Percentiles rank a stretch among this genome's conserved stretches.
phyloP scores from a whole-genome alignment of 176 grass and related monocot species.

The Coix lacrymajobi region DNA sequence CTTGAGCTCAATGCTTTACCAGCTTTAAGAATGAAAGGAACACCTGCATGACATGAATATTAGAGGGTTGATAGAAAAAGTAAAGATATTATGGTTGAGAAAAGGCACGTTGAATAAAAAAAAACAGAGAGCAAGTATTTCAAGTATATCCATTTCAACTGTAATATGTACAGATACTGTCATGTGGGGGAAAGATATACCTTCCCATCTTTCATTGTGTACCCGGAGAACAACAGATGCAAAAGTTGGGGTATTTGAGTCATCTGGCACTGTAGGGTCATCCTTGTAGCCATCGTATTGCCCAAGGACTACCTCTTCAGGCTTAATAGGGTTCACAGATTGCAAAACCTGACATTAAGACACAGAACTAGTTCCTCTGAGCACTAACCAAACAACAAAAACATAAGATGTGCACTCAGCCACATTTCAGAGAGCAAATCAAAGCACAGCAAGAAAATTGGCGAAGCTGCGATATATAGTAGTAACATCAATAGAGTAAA shows the following conservation, averaged over 20 bases:
- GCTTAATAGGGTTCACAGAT: constrained; percentile 81
- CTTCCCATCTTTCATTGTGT: constrained; percentile 99
- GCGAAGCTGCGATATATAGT: background rate
- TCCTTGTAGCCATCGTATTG: constrained; percentile 97
- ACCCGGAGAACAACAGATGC: constrained; percentile 84
- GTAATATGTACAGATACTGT: background rate
- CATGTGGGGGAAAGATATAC: constrained; percentile 34
- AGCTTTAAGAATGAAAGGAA: constrained; percentile 98
- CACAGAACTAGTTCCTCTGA: background rate
- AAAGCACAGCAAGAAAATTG: constrained; percentile 17
- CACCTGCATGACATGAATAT: constrained; percentile 58
- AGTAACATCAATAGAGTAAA: constrained; percentile 1
- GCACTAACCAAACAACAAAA: constrained; percentile 10
- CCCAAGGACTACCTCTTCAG: constrained; percentile 92
- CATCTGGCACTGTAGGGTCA: constrained; percentile 92
- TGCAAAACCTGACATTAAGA: constrained; percentile 74
- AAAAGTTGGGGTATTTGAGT: constrained; percentile 97
- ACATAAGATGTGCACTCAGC: background rate
- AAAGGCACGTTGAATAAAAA: background rate
- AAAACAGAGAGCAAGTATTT: background rate
- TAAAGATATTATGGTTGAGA: constrained; percentile 10
- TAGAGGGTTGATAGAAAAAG: constrained; percentile 1
- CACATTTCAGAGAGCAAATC: constrained; percentile 1
- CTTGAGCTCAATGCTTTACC: constrained; percentile 93
- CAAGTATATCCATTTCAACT: background rate